Base-by-base conservation (phyloP, 371 early-diverging fungal genomes). In the Smittium mucronatum region DNA sequence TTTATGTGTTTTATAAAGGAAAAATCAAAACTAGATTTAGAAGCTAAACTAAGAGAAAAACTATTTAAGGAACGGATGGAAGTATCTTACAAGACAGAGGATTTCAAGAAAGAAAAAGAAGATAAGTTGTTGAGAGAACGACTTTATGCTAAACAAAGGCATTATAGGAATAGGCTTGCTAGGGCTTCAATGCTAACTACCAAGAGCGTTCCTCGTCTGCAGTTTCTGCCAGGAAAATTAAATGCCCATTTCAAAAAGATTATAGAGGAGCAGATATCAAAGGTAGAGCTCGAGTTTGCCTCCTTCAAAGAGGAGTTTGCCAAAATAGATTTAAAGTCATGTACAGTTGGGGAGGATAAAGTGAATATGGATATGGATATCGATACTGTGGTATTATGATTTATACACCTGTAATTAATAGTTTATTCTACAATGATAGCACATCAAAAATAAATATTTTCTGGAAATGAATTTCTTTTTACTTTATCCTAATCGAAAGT, bases 271-370 rank as follows among this genome's bases (percentile, higher is more conserved):
- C 47, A 47, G 21, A 47, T 47, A 47, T 5, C 47, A 11, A 47
- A 47, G 21, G 47, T 47, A 21, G 21, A 47, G 21, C 47, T 47
- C 21, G 47, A 47, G 21, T 47, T 47, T 47, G 21, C 11, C 47
- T 5, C 47, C 21, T 47, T 47, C 11, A 60, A 34, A 34, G 68
- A 76, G 17, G 77, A 79, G 75, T 74, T 79, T n/a, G n/a, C n/a
- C n/a, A n/a, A n/a, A n/a, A n/a, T n/a, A n/a, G n/a, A n/a, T n/a
- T n/a, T n/a, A n/a, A n/a, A n/a, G n/a, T n/a, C n/a, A n/a, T n/a
- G n/a, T n/a, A n/a, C n/a, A n/a, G n/a, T n/a, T n/a, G n/a, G n/a
- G n/a, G n/a, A n/a, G n/a, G n/a, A n/a, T n/a, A n/a, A n/a, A n/a
- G n/a, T n/a, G n/a, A n/a, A n/a, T n/a, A n/a, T n/a, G n/a, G n/a